Evolutionary conservation across 177 flowering plant genomes (phyloP).

Genomic region (Vitis hybrid): DNA sequence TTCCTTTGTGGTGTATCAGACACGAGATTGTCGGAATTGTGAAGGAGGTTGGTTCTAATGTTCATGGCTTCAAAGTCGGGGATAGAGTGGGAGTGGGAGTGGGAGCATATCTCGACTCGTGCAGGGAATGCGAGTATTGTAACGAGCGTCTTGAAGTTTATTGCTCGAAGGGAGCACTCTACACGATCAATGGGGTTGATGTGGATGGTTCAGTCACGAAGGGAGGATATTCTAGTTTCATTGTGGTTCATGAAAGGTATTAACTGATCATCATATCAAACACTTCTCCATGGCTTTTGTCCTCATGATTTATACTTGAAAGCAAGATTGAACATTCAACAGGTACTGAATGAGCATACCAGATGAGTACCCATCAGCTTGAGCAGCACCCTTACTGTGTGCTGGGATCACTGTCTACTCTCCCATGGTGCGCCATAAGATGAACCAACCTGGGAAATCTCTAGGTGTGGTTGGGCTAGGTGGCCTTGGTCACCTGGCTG

Average conservation of each 20-base stretch:
- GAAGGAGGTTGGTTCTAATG: slow-evolving; percentile 37
- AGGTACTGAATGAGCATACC: slow-evolving; percentile 47
- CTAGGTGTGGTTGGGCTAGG: slow-evolving; percentile 49
- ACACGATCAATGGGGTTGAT: slow-evolving; percentile 34
- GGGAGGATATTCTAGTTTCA: slow-evolving; percentile 43
- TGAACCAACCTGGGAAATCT: slow-evolving; percentile 51
- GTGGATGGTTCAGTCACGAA: slow-evolving; percentile 41
- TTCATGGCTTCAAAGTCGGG: slow-evolving; percentile 35
- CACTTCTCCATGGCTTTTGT: no score
- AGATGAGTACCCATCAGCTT: slow-evolving; percentile 31
- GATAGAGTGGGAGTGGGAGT: slow-evolving; percentile 50
- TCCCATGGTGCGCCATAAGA: slow-evolving; percentile 48
- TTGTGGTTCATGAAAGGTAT: slow-evolving; percentile 41
- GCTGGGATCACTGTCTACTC: slow-evolving; percentile 50
- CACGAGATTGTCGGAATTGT: slow-evolving; percentile 53
- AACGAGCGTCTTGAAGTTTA: slow-evolving; percentile 29
- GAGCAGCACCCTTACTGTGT: slow-evolving; percentile 49
- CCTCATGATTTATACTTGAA: no score
- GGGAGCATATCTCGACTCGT: slow-evolving; percentile 44
- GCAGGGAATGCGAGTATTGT: slow-evolving; percentile 43
- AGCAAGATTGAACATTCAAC: not conserved
- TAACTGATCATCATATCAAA: no score
- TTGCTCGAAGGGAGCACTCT: slow-evolving; percentile 25
- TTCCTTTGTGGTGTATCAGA: slow-evolving; percentile 10
- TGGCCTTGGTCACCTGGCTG: slow-evolving; percentile 59